Base-by-base conservation (phyloP, 2,329 filamentous ascomycete genomes). In the Cladosporium halotolerans region DNA sequence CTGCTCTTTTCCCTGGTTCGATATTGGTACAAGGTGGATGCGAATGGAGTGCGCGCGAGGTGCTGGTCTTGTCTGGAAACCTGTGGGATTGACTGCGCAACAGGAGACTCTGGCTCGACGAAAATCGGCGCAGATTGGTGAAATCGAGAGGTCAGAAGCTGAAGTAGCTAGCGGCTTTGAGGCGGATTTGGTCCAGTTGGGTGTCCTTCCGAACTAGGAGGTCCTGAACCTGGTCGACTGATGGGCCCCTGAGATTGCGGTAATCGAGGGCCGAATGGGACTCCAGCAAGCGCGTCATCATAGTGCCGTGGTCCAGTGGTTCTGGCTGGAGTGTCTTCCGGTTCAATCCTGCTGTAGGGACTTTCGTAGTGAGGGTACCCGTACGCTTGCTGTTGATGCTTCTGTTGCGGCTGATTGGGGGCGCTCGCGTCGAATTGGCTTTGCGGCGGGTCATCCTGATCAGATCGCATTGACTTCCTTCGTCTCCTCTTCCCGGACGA, bases 401-500 rank as follows among this genome's bases (percentile, higher is more conserved):
- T 43, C 13, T 33, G 36, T 34, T 44, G 52, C 31, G 11, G 43
- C 34, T 45, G 46, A 5, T 32, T 19, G 5, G 40, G 16, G 16
- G 14, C 9, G 40, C 50, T 55, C n/a, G 53, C 9, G 16, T 53
- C 54, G n/a, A 44, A n/a, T 10, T 47, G 45, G 13, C 32, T 40
- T 23, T 47, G 41, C 18, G 54, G 56, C 13, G 48, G 16, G 9
- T 50, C 41, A 9, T 49, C 43, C 16, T 42, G 51, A 11, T 53
- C 51, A 3, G 45, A 47, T 34, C 51, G 36, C 51, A 53, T 53
- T n/a, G 43, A 46, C 23, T 47, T 53, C 13, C 60, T 63, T 45
- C 63, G 61, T 23, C 62, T 60, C 45, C 63, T 57, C 52, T 64
- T 68, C 36, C 65, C 63, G 9, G 66, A 66, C 2, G 65, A 67